A percentile compares a stretch with the other conserved stretches of the same genome.
Conservation (phyloP, 768 basidiomycete genomes). For the Megacollybia marginata region DNA sequence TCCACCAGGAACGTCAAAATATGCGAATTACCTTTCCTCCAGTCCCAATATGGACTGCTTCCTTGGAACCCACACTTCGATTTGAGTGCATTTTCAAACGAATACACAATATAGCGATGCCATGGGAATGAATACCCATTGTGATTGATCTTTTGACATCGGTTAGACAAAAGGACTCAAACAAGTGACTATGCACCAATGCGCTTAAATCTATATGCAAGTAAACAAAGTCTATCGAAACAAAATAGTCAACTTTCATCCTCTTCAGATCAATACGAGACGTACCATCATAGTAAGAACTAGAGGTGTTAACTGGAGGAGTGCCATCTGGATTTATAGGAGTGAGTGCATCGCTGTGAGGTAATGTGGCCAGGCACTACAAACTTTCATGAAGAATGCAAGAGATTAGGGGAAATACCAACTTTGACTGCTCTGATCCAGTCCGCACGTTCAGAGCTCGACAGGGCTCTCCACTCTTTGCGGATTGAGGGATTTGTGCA, state of each 20-base stretch:
- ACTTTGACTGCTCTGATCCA: slow-evolving; percentile 13
- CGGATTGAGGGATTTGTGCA: slow-evolving; percentile 10
- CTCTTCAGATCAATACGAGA: too few species aligned
- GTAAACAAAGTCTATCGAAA: slow-evolving; percentile 6
- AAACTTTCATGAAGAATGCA: not conserved
- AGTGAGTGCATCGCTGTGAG: slow-evolving; percentile 1
- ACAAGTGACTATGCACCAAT: not conserved
- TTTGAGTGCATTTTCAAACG: slow-evolving; percentile 10
- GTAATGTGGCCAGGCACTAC: slow-evolving; percentile 13
- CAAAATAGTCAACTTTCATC: too few species aligned
- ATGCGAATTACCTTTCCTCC: slow-evolving; percentile 11
- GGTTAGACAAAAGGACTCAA: not conserved
- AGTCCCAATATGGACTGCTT: slow-evolving; percentile 17
- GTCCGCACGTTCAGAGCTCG: slow-evolving; percentile 6
- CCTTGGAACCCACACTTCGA: slow-evolving; percentile 13
- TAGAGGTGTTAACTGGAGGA: slow-evolving; percentile 10
- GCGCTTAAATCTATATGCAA: slow-evolving; percentile 12
- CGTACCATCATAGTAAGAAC: slow-evolving; percentile 12
- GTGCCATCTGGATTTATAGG: slow-evolving; percentile 8
- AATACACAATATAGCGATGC: slow-evolving; percentile 14
- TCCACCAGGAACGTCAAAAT: not conserved
- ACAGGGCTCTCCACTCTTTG: slow-evolving; percentile 14
- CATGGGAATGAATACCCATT: slow-evolving; percentile 18
- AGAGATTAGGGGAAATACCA: not conserved
- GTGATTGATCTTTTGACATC: slow-evolving; percentile 9